Evolutionary conservation across 306 rosid species (phyloP).

Genomic region (Rosa rugosa): DNA sequence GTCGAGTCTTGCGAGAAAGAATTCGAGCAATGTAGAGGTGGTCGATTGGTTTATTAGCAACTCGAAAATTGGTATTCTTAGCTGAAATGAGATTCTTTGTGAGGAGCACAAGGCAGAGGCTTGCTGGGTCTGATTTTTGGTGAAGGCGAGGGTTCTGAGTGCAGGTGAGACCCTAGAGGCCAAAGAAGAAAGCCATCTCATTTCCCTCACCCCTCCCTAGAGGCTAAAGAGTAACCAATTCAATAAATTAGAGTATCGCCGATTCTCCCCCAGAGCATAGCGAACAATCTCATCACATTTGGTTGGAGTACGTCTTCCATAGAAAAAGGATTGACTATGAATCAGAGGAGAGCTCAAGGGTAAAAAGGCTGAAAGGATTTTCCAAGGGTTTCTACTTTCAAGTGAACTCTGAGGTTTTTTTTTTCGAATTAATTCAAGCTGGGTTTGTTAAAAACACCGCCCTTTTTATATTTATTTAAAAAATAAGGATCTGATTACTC

Average conservation of each 20-base stretch:
- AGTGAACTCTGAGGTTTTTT: no score
- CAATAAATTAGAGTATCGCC: neutral
- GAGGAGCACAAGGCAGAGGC: constrained; percentile 21
- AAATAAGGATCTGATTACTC: no score
- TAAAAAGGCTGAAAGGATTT: no score
- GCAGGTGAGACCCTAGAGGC: constrained; percentile 45
- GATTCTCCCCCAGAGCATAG: neutral
- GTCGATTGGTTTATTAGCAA: constrained; percentile 24
- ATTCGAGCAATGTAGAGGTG: constrained; percentile 49
- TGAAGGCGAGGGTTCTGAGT: constrained; percentile 9
- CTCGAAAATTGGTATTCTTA: neutral
- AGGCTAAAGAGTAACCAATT: neutral
- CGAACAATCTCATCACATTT: no score
- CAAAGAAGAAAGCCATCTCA: constrained; percentile 44
- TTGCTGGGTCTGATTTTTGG: neutral
- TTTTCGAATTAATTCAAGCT: no score
- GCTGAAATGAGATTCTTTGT: constrained; percentile 22
- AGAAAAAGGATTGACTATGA: neutral
- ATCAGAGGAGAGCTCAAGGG: neutral
- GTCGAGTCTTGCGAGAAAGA: constrained; percentile 49
- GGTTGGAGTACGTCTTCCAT: no score
- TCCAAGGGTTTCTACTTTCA: no score
- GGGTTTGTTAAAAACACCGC: no score
- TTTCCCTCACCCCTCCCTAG: constrained; percentile 18
- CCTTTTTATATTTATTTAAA: no score